phyloP scores from a whole-genome alignment of 2,329 filamentous ascomycete species.

The Colletotrichum godetiae region DNA sequence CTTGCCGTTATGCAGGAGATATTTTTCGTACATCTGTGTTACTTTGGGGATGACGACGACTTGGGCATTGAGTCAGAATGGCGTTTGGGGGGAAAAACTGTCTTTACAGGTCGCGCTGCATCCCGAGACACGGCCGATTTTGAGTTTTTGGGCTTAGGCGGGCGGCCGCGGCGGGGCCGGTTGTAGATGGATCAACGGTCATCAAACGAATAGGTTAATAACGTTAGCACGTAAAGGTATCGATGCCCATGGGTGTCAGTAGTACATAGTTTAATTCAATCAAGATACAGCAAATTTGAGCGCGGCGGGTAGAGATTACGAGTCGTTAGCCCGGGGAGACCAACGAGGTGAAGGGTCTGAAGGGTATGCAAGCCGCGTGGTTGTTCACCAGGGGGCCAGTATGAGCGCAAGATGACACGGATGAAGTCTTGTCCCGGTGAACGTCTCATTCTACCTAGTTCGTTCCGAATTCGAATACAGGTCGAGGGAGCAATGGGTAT shows the following conservation, averaged over 20 bases:
- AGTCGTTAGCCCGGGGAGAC: neutral
- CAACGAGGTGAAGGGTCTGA: neutral
- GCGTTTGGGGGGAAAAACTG: conserved; percentile 27
- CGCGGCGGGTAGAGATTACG: neutral
- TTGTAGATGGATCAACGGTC: neutral
- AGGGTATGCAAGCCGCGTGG: neutral
- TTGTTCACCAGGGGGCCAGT: neutral
- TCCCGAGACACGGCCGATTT: conserved; percentile 1
- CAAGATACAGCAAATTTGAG: neutral
- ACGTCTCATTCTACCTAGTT: neutral
- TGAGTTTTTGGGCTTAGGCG: neutral
- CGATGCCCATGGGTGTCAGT: conserved; percentile 8
- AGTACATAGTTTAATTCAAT: conserved; percentile 31
- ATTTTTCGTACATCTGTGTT: neutral
- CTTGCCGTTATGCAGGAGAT: neutral
- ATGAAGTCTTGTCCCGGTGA: neutral
- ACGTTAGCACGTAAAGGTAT: conserved; percentile 10
- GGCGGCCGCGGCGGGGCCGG: conserved; percentile 1
- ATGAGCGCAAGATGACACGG: neutral
- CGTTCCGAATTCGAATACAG: neutral
- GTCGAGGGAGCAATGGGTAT: neutral
- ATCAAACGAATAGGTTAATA: conserved; percentile 15
- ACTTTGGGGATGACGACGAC: conserved; percentile 7
- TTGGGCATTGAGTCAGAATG: conserved; percentile 19
- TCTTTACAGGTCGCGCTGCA: conserved; percentile 15